Conservation (phyloP, 805 yeast species). For the Hermanozyma aechmeae region DNA sequence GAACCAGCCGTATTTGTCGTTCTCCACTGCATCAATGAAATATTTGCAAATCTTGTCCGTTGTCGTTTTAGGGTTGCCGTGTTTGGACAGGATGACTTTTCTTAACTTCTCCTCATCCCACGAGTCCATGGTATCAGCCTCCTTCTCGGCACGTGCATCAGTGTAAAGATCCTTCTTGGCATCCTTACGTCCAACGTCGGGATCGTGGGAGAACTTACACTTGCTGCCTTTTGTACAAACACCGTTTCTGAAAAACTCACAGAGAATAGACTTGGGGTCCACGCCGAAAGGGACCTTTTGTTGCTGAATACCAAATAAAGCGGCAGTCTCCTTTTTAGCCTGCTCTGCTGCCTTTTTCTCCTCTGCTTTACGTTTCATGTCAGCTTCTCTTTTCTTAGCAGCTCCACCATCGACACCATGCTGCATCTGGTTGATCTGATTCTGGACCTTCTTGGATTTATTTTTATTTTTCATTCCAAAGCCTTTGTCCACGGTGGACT, state of each 20-base stretch:
- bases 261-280: slow-evolving; percentile 89
- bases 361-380: slow-evolving; percentile 53
- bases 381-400: slow-evolving; percentile 68
- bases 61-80: slow-evolving; percentile 88
- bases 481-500: slow-evolving; percentile 74
- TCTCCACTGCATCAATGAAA: slow-evolving; percentile 95
- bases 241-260: slow-evolving; percentile 77
- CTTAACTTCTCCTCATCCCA: slow-evolving; percentile 97
- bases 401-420: slow-evolving; percentile 38
- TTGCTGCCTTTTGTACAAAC: slow-evolving; percentile 80
- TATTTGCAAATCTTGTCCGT: slow-evolving; percentile 91
- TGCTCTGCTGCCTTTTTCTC: slow-evolving; percentile 88
- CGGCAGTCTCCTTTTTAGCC: slow-evolving; percentile 81
- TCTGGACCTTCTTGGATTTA: slow-evolving; percentile 83
- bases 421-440: slow-evolving; percentile 34
- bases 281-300: slow-evolving; percentile 95
- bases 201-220: slow-evolving; percentile 92
- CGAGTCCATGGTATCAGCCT: slow-evolving; percentile 81
- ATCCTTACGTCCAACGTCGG: slow-evolving; percentile 76
- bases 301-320: slow-evolving; percentile 57
- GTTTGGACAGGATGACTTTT: slow-evolving; percentile 79
- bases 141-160: slow-evolving; percentile 70
- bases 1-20: slow-evolving; percentile 97
- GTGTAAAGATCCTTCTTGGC: slow-evolving; percentile 88
- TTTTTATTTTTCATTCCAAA: slow-evolving; percentile 95